Percentiles rank a stretch among this genome's conserved stretches.
These are phyloP conservation scores for Megacollybia marginata DNA, from an alignment of 768 basidiomycete genomes.

Conservation along the genomic window DNA sequence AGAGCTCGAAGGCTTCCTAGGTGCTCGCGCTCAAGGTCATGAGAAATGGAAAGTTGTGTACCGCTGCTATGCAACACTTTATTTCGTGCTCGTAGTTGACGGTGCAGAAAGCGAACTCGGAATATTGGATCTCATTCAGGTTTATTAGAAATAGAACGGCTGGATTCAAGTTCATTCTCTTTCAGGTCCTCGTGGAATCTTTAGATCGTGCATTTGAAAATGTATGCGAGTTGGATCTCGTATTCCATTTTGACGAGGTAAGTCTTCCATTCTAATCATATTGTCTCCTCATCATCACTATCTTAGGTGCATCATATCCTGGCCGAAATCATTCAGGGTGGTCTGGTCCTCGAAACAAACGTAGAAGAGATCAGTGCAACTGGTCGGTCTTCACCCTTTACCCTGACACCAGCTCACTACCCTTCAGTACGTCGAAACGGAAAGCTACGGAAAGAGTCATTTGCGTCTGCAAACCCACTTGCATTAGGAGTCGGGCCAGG, in stretches of 20 bases:
- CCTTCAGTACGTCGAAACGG: constrained; percentile 59
- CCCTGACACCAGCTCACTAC: constrained; percentile 5
- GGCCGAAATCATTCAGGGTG: constrained; percentile 94
- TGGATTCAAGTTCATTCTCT: not conserved
- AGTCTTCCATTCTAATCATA: constrained; percentile 8
- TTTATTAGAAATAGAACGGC: constrained; percentile 23
- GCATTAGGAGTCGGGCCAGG: constrained; percentile 59
- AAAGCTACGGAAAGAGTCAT: constrained; percentile 71
- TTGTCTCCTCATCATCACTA: not conserved
- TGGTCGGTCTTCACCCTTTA: constrained; percentile 35
- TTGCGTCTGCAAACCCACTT: constrained; percentile 74
- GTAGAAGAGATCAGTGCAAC: constrained; percentile 74
- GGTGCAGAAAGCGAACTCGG: constrained; percentile 95
- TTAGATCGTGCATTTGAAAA: constrained; percentile 96
- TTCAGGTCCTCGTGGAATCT: constrained; percentile 93
- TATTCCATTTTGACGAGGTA: constrained; percentile 98
- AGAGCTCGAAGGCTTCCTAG: constrained; percentile 71
- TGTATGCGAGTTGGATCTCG: constrained; percentile 95
- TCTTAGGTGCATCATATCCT: constrained; percentile 87
- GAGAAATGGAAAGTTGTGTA: constrained; percentile 86
- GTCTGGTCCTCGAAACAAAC: constrained; percentile 92
- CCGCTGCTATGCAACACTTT: constrained; percentile 91
- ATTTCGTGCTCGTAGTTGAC: constrained; percentile 97
- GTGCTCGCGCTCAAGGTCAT: constrained; percentile 40
- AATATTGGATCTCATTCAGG: constrained; percentile 94